Base-by-base conservation (phyloP, 805 yeast species). In the Ogataea neopini region DNA sequence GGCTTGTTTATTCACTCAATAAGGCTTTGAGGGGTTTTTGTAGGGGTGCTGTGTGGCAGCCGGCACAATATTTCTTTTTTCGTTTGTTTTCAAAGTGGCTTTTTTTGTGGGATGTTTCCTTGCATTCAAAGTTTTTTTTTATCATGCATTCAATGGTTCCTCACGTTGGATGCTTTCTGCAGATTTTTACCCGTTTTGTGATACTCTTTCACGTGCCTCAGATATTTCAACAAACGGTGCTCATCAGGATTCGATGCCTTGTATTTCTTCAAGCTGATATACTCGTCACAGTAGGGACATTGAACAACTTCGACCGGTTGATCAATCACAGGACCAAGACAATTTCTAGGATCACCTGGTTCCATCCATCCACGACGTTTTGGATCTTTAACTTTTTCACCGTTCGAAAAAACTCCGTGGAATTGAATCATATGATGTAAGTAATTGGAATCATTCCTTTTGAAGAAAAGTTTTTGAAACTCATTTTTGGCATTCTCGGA, bases 381-480 rank as follows among this genome's bases (percentile, higher is more conserved):
- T 2, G 69, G 67, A 3, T 56, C 59, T 15, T 53, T 53, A 9
- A 63, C 62, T 7, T 48, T 42, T 14, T 56, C 55, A 7, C 67
- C 68, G 37, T 62, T 58, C 6, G 69, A 62, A 36, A 60, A 61
- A 7, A 64, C 57, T 6, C 69, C 69, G 44, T 64, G 69, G 40
- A 54, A 62, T 43, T 63, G 67, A 29, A 62, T 61, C 55, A 64
- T 46, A 42, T 64, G 69, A 35, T 64, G 69, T 15, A 64, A 44
- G 37, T 63, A 64, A 35, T 57, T 60, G 19, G 67, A 63, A 38
- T 59, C 60, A 45, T 63, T 64, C 38, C 66, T 53, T 44, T 58
- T 59, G 46, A 52, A 54, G 36, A 63, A 64, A 23, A 60, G 43
- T 28, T 47, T 49, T 29, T 50, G 49, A 44, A 43, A 54, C 17